These are phyloP conservation scores for Chrysoporthe austroafricana DNA, from an alignment of 2,329 filamentous ascomycete species.

Conservation along the genomic window DNA sequence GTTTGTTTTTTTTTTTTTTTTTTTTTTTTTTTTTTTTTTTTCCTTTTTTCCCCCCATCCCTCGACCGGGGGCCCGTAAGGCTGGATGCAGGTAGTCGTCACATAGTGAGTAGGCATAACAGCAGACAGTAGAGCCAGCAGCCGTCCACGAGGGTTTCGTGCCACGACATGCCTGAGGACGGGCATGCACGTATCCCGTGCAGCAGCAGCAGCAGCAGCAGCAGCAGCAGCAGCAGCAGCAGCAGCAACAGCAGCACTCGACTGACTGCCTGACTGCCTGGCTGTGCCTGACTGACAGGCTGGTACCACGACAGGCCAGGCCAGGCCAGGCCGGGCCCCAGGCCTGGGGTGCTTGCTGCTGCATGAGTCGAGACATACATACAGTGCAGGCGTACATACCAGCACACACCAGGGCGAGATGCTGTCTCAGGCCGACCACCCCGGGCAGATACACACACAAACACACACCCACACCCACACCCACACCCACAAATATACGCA, in stretches of 20 bases:
- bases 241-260: no score
- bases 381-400: not conserved
- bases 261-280: not conserved
- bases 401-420: not conserved
- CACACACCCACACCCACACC: not conserved
- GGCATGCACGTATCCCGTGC: no score
- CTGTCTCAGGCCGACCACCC: constrained; percentile 17
- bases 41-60: not conserved
- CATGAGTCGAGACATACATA: no score
- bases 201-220: no score
- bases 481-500: not conserved
- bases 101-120: not conserved
- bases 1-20: no score
- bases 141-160: no score
- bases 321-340: no score
- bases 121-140: not conserved
- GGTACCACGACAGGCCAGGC: no score
- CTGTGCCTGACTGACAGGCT: not conserved
- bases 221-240: no score
- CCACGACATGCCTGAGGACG: no score
- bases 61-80: not conserved
- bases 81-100: not conserved
- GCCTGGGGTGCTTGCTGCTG: no score
- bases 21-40: no score
- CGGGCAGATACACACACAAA: not conserved